These are phyloP conservation scores for Ceratobasidium sp. DNA, from an alignment of 1,284 basidiomycete genomes.

Conservation along the genomic window DNA sequence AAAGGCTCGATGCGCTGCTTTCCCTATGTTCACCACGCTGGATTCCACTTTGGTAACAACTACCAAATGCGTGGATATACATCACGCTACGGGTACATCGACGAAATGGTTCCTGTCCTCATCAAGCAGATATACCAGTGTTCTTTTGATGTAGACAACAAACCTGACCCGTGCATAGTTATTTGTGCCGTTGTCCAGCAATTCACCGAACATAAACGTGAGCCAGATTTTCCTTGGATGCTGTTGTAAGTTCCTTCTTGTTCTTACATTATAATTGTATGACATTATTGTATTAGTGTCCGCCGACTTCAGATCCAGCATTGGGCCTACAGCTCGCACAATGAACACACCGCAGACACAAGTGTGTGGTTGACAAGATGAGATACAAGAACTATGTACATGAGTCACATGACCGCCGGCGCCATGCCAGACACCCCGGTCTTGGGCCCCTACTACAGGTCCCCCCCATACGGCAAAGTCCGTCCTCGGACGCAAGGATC, in stretches of 20 bases:
- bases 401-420: not conserved
- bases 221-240: too few species aligned
- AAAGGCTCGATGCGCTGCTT: not conserved
- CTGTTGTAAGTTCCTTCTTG: not conserved
- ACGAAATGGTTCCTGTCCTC: not conserved
- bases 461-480: not conserved
- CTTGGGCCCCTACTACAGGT: slow-evolving; percentile 3
- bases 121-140: not conserved
- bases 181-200: not conserved
- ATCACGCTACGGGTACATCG: not conserved
- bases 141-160: not conserved
- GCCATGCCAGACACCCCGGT: not conserved
- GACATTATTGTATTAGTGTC: not conserved
- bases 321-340: not conserved
- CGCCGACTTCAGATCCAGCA: not conserved
- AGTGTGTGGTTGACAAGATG: not conserved
- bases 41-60: not conserved
- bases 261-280: not conserved
- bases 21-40: not conserved
- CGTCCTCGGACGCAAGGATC: not conserved
- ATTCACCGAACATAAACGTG: not conserved
- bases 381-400: not conserved
- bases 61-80: not conserved
- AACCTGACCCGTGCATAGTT: not conserved
- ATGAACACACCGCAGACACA: not conserved